Conservation (phyloP, 768 basidiomycete genomes). For the Cystofilobasidium capitatum region DNA sequence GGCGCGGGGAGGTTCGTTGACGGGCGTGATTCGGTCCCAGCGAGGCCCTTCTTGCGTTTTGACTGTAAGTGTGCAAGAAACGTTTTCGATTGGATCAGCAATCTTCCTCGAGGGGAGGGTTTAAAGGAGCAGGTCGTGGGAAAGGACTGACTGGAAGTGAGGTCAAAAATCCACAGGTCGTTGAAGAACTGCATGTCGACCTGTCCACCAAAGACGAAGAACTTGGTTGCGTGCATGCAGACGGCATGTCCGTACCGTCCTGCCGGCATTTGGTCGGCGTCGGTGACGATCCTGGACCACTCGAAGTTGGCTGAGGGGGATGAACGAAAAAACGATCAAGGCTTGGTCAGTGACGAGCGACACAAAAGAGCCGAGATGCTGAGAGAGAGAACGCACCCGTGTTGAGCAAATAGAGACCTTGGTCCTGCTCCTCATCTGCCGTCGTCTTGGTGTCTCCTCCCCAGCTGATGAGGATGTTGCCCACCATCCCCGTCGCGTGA, state of each 20-base stretch:
- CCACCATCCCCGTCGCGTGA: slow-evolving; percentile 89
- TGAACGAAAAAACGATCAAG: background rate
- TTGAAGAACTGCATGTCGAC: slow-evolving; percentile 88
- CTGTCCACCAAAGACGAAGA: slow-evolving; percentile 94
- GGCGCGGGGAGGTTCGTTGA: slow-evolving; percentile 53
- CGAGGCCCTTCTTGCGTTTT: slow-evolving; percentile 52
- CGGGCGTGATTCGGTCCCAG: slow-evolving; percentile 66
- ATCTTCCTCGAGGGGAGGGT: background rate
- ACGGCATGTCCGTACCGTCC: slow-evolving; percentile 96
- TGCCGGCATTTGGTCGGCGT: slow-evolving; percentile 46
- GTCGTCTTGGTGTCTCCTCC: slow-evolving; percentile 86
- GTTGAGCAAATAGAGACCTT: slow-evolving; percentile 86
- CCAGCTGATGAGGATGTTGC: slow-evolving; percentile 93
- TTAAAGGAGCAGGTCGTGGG: background rate
- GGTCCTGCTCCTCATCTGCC: slow-evolving; percentile 70
- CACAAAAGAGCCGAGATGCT: background rate
- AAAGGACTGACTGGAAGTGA: slow-evolving; percentile 70
- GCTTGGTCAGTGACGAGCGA: background rate
- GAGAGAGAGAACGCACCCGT: slow-evolving; percentile 56
- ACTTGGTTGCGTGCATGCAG: slow-evolving; percentile 79
- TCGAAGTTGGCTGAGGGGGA: slow-evolving; percentile 67
- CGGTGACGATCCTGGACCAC: slow-evolving; percentile 79
- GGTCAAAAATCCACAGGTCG: slow-evolving; percentile 91
- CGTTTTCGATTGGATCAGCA: background rate
- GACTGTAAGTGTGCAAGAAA: slow-evolving; percentile 46